Conservation (phyloP, 2,329 filamentous ascomycete species). For the Botrytis galanthina region DNA sequence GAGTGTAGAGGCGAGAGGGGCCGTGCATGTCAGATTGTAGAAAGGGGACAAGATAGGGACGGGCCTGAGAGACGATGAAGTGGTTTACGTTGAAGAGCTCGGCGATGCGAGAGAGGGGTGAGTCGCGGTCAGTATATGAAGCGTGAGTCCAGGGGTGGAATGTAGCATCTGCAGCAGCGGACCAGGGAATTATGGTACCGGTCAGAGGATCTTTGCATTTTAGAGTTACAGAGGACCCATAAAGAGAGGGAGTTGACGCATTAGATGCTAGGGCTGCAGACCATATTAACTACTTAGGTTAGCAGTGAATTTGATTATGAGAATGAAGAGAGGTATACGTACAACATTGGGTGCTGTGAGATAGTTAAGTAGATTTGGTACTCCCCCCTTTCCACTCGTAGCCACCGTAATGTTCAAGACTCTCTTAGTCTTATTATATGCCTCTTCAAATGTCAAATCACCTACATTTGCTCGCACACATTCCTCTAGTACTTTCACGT, state of each 20-base stretch:
- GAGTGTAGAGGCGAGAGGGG: conserved; percentile 60
- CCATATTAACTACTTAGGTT: conserved; percentile 51
- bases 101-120: conserved; percentile 59
- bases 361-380: conserved; percentile 86
- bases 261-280: conserved; percentile 60
- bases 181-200: conserved; percentile 59
- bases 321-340: conserved; percentile 42
- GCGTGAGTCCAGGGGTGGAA: conserved; percentile 56
- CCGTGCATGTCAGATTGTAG: conserved; percentile 78
- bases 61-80: conserved; percentile 89
- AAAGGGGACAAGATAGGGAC: conserved; percentile 86
- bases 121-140: conserved; percentile 54
- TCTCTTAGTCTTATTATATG: conserved; percentile 79
- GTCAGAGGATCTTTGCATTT: conserved; percentile 62
- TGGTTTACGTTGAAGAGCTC: conserved; percentile 77
- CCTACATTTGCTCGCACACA: conserved; percentile 84
- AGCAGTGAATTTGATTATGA: background rate
- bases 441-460: conserved; percentile 89
- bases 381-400: conserved; percentile 68
- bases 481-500: conserved; percentile 76
- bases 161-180: conserved; percentile 47
- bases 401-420: conserved; percentile 91
- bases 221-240: conserved; percentile 51
- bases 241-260: conserved; percentile 48
- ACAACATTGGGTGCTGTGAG: conserved; percentile 90